phyloP scores from a whole-genome alignment of 495 filamentous ascomycete species.

The Penicillium antarcticum region DNA sequence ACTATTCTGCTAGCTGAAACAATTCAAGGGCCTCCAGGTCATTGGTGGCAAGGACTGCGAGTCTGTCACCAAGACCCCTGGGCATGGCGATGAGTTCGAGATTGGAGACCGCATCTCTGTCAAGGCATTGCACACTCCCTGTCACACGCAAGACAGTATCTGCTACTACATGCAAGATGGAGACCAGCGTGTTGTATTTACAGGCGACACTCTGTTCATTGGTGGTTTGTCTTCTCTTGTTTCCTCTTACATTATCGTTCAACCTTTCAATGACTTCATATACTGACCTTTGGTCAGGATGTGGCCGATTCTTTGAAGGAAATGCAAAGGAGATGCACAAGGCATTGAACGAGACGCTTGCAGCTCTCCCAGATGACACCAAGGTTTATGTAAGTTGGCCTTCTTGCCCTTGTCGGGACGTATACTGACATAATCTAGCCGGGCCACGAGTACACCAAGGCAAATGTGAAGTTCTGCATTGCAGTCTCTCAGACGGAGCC shows the following conservation, averaged over 20 bases:
- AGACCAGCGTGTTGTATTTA: conserved; percentile 81
- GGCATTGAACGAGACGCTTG: conserved; percentile 83
- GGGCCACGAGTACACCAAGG: conserved; percentile 96
- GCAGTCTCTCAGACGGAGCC: conserved; percentile 70
- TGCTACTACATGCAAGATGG: conserved; percentile 87
- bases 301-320: conserved; percentile 97
- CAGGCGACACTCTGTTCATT: conserved; percentile 94
- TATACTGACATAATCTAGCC: conserved; percentile 49
- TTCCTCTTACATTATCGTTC: neutral
- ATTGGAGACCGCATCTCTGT: conserved; percentile 80
- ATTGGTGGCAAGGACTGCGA: conserved; percentile 88
- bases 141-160: conserved; percentile 97
- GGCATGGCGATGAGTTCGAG: conserved; percentile 72
- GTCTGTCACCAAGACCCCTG: conserved; percentile 69
- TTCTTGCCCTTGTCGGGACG: neutral
- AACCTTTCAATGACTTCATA: neutral
- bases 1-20: conserved; percentile 55
- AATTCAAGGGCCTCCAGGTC: conserved; percentile 64
- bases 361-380: conserved; percentile 81
- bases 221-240: conserved; percentile 56
- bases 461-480: conserved; percentile 82
- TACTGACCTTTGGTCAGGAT: conserved; percentile 52
- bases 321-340: conserved; percentile 87
- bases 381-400: conserved; percentile 73
- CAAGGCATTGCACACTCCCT: conserved; percentile 90